Percentiles rank a stretch among this genome's conserved stretches.
Conservation (phyloP, 768 basidiomycete species). For the Lentinus tigrinus region DNA sequence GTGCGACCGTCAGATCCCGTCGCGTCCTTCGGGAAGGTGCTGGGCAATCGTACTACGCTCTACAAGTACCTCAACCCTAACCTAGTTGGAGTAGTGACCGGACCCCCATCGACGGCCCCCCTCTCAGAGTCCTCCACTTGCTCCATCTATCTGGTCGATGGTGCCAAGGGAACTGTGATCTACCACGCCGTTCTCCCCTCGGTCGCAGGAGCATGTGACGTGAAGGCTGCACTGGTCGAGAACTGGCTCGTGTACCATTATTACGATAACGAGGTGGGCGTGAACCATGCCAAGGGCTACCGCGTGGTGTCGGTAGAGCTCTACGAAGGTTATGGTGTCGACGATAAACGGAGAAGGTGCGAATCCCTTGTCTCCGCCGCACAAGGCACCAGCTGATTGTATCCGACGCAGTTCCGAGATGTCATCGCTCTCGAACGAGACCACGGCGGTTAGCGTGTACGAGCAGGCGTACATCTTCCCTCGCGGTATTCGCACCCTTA, state of each 20-base stretch:
- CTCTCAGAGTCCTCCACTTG: slow-evolving; percentile 36
- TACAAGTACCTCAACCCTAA: slow-evolving; percentile 95
- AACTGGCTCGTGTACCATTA: slow-evolving; percentile 95
- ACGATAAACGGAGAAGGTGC: slow-evolving; percentile 74
- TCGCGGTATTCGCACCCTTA: slow-evolving; percentile 63
- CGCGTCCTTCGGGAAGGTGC: slow-evolving; percentile 80
- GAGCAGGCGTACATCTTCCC: slow-evolving; percentile 75
- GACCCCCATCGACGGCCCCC: slow-evolving; percentile 26
- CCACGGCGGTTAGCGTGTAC: slow-evolving; percentile 51
- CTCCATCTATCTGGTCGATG: slow-evolving; percentile 77
- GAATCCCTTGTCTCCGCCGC: slow-evolving; percentile 15
- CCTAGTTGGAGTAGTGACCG: slow-evolving; percentile 64
- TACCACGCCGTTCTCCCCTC: slow-evolving; percentile 62
- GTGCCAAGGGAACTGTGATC: slow-evolving; percentile 70
- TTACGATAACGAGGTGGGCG: slow-evolving; percentile 57
- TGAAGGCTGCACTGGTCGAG: slow-evolving; percentile 72
- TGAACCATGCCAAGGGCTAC: slow-evolving; percentile 60
- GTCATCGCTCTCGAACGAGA: slow-evolving; percentile 55
- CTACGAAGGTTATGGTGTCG: slow-evolving; percentile 71
- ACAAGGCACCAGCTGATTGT: background rate
- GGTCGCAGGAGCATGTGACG: slow-evolving; percentile 48
- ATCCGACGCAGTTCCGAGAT: slow-evolving; percentile 44
- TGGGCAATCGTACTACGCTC: slow-evolving; percentile 83
- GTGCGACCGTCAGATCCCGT: slow-evolving; percentile 49
- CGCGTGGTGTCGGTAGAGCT: slow-evolving; percentile 82